Conservation (phyloP, 192 early-diverging fungal species). For the Gonapodya prolifera region DNA sequence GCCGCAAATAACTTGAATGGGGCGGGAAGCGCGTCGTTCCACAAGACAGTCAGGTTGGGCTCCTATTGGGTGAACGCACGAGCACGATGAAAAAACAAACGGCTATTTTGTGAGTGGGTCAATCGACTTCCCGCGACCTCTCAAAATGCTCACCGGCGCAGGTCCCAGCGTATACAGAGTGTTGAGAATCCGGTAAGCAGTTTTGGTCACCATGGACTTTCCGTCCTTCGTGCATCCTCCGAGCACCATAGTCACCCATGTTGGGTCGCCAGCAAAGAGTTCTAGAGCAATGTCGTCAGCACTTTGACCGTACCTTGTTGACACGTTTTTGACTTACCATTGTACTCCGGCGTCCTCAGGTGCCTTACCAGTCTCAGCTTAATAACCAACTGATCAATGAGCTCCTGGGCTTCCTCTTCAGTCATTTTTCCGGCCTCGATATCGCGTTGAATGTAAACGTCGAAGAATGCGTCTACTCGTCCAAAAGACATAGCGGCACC, state of each 20-base stretch:
- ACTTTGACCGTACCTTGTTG: too few species aligned
- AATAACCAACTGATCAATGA: conserved; percentile 16
- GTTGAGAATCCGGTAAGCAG: conserved; percentile 13
- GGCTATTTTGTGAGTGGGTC: too few species aligned
- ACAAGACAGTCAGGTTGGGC: conserved; percentile 15
- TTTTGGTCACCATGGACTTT: conserved; percentile 12
- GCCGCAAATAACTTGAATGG: conserved; percentile 12
- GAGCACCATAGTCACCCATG: conserved; percentile 15
- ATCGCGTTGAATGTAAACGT: conserved; percentile 15
- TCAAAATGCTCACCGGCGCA: conserved; percentile 5
- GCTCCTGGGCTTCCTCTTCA: conserved; percentile 13
- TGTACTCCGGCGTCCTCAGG: conserved; percentile 15
- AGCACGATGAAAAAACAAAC: too few species aligned
- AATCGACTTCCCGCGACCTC: too few species aligned
- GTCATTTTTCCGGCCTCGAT: conserved; percentile 12
- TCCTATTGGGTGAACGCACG: conserved; percentile 1
- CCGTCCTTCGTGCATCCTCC: conserved; percentile 14
- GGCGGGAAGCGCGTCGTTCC: conserved; percentile 9
- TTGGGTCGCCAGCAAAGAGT: conserved; percentile 15
- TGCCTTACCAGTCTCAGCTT: conserved; percentile 17
- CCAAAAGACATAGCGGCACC: conserved; percentile 16
- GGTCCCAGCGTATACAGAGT: conserved; percentile 14
- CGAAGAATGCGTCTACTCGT: conserved; percentile 15
- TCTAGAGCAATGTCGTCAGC: not conserved
- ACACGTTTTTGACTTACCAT: not conserved